Percentiles rank a stretch among this genome's conserved stretches.
Evolutionary conservation across 2,329 filamentous ascomycete genomes (phyloP).

Genomic region (Clonostachys rhizophaga): DNA sequence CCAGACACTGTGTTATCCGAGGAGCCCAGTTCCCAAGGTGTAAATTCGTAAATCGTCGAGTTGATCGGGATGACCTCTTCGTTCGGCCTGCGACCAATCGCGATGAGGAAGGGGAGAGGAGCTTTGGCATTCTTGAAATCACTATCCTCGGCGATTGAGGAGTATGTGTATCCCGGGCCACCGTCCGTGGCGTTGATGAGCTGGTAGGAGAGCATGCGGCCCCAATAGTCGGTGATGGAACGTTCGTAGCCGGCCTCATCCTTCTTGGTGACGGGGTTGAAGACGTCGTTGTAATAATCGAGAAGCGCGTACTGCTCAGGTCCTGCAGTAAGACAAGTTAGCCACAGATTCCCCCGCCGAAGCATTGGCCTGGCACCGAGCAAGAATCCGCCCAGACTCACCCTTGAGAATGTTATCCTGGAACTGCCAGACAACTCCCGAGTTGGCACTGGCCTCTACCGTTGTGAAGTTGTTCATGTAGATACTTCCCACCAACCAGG

Average conservation of each 20-base stretch:
- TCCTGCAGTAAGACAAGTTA: constrained; percentile 11
- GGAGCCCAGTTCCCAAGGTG: constrained; percentile 61
- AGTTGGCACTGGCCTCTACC: constrained; percentile 29
- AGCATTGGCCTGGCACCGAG: too few species aligned
- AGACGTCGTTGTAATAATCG: constrained; percentile 30
- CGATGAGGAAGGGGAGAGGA: constrained; percentile 45
- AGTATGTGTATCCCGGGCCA: constrained; percentile 75
- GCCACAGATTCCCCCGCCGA: background rate
- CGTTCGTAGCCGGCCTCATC: constrained; percentile 38
- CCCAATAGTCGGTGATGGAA: constrained; percentile 86
- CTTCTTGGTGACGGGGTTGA: constrained; percentile 27
- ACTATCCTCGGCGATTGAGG: constrained; percentile 51
- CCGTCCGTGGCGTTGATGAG: constrained; percentile 73
- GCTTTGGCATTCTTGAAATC: constrained; percentile 33
- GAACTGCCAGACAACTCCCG: constrained; percentile 31
- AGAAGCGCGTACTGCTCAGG: constrained; percentile 27
- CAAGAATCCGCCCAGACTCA: constrained; percentile 3
- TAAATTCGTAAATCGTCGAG: constrained; percentile 61
- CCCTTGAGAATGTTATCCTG: constrained; percentile 33
- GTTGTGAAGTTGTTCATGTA: constrained; percentile 81
- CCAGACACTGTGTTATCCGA: constrained; percentile 56
- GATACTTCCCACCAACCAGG: constrained; percentile 80
- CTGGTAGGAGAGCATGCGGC: constrained; percentile 80
- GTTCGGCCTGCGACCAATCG: constrained; percentile 39
- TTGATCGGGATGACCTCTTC: constrained; percentile 42